A percentile compares a stretch with the other conserved stretches of the same genome.
phyloP scores from a whole-genome alignment of 1,284 basidiomycete genomes.

The Ustilago vetiveriae region DNA sequence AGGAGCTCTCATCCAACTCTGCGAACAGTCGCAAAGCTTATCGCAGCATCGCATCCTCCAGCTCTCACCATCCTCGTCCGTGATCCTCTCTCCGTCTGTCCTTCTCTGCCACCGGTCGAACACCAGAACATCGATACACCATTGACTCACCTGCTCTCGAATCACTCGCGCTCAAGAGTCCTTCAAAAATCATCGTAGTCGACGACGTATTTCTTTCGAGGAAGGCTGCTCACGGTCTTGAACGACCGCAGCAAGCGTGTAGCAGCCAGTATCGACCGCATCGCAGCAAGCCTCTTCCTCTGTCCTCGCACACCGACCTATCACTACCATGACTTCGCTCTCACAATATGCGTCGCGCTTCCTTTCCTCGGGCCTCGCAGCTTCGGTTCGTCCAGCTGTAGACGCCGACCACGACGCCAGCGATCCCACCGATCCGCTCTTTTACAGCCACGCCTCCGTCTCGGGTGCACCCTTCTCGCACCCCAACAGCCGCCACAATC shows the following conservation, averaged over 20 bases:
- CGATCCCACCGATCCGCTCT: slow-evolving; percentile 43
- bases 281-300: no score
- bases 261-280: no score
- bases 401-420: slow-evolving; percentile 39
- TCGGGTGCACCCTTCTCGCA: slow-evolving; percentile 43
- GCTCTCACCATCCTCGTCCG: no score
- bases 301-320: no score
- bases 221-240: slow-evolving; percentile 39
- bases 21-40: no score
- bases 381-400: slow-evolving; percentile 27
- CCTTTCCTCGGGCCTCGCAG: slow-evolving; percentile 40
- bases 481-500: slow-evolving; percentile 26
- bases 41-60: no score
- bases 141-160: background rate
- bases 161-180: no score
- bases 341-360: slow-evolving; percentile 54
- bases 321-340: slow-evolving; percentile 37
- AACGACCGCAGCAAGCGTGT: slow-evolving; percentile 9
- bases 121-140: no score
- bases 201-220: no score
- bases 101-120: no score
- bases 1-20: no score
- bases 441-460: slow-evolving; percentile 47
- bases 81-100: background rate
- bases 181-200: background rate